Percentiles rank a stretch among this genome's conserved stretches.
Conservation (phyloP, 2,329 filamentous ascomycete genomes). For the Colletotrichum endophyticum region DNA sequence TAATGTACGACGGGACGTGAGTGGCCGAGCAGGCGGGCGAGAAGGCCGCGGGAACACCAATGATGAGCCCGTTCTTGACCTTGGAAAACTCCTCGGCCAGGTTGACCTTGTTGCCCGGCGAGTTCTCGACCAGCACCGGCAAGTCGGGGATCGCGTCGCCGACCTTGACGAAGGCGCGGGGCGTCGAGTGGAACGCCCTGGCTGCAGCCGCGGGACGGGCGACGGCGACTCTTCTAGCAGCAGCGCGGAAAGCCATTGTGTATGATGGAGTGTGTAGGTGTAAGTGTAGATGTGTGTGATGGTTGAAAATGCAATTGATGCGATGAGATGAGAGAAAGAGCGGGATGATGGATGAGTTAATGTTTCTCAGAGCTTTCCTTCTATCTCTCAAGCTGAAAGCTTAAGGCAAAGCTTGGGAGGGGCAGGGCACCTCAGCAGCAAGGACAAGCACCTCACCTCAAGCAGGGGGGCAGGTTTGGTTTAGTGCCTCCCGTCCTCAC, state of each 20-base stretch:
- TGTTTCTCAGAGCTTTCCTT: background rate
- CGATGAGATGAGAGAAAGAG: background rate
- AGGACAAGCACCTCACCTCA: background rate
- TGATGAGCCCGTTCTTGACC: slow-evolving; percentile 75
- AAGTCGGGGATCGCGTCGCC: slow-evolving; percentile 82
- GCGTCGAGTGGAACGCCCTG: slow-evolving; percentile 68
- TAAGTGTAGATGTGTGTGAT: background rate
- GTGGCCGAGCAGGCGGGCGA: slow-evolving; percentile 60
- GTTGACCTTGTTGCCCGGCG: slow-evolving; percentile 92
- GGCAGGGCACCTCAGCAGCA: background rate
- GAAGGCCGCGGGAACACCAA: slow-evolving; percentile 86
- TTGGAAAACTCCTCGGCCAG: slow-evolving; percentile 75
- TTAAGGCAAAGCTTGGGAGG: background rate
- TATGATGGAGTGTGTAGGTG: background rate
- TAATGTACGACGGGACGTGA: slow-evolving; percentile 88
- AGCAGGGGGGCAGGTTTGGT: background rate
- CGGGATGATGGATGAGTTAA: background rate
- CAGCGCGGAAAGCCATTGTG: slow-evolving; percentile 41
- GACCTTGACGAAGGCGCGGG: slow-evolving; percentile 69
- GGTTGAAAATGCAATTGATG: background rate
- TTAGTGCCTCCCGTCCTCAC: background rate
- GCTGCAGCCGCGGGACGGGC: slow-evolving; percentile 29
- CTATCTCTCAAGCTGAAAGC: background rate
- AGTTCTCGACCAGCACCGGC: slow-evolving; percentile 79
- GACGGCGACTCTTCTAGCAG: slow-evolving; percentile 36